These are phyloP conservation scores for Arthroderma sp. DNA, from an alignment of 2,329 filamentous ascomycete species.

Conservation along the genomic window DNA sequence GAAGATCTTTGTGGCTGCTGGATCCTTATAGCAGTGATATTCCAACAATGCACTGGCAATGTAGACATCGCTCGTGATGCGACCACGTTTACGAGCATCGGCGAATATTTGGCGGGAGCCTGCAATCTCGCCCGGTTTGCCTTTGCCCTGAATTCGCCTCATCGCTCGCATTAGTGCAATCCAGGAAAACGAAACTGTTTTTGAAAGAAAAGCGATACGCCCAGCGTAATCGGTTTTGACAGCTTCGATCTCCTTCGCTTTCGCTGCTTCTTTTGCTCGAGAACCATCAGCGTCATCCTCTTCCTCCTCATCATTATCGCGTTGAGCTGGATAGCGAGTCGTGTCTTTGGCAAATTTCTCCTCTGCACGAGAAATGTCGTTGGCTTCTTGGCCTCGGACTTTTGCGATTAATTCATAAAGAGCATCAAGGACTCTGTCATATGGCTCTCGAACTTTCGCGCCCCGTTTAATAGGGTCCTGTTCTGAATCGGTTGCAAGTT, in stretches of 20 bases:
- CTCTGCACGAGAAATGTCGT: slow-evolving; percentile 43
- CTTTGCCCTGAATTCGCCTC: slow-evolving; percentile 80
- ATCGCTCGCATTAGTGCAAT: slow-evolving; percentile 88
- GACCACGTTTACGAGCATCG: slow-evolving; percentile 74
- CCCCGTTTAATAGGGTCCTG: slow-evolving; percentile 55
- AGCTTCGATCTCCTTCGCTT: slow-evolving; percentile 42
- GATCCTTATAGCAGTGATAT: slow-evolving; percentile 89
- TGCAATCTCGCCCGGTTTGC: slow-evolving; percentile 52
- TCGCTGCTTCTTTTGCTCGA: slow-evolving; percentile 38
- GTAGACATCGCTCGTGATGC: slow-evolving; percentile 88
- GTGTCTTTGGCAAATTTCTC: slow-evolving; percentile 37
- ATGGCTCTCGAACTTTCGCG: slow-evolving; percentile 66
- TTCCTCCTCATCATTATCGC: slow-evolving; percentile 36
- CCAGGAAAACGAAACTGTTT: slow-evolving; percentile 86
- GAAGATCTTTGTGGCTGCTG: slow-evolving; percentile 86
- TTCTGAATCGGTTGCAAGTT: slow-evolving; percentile 61
- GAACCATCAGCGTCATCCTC: slow-evolving; percentile 35
- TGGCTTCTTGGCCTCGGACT: slow-evolving; percentile 51
- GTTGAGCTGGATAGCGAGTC: slow-evolving; percentile 21
- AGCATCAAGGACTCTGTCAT: slow-evolving; percentile 67
- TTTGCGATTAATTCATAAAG: slow-evolving; percentile 79
- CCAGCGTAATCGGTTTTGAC: slow-evolving; percentile 54
- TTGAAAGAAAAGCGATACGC: slow-evolving; percentile 63
- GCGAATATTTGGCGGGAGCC: slow-evolving; percentile 81
- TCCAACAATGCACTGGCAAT: slow-evolving; percentile 87